Evolutionary conservation across 164 flowering plant species (phyloP).

Genomic region (Vitis cinerea): DNA sequence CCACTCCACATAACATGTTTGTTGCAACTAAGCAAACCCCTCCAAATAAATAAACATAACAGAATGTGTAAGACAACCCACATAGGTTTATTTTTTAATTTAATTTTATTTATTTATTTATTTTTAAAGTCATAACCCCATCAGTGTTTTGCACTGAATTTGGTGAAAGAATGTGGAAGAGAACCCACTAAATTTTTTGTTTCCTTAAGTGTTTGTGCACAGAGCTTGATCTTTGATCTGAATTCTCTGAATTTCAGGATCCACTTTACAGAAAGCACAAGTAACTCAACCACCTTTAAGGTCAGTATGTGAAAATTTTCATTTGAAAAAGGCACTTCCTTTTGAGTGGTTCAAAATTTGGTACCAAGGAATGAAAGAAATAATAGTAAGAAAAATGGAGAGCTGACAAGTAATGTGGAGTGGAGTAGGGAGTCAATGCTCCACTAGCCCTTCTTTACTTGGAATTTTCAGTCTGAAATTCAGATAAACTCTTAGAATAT

Average conservation of each 20-base stretch:
- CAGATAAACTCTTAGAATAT: not conserved
- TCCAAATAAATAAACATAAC: not conserved
- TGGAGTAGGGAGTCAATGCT: slow-evolving; percentile 9
- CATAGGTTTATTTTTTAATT: not conserved
- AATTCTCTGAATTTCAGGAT: not conserved
- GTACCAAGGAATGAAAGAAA: not conserved
- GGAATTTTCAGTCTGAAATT: not conserved
- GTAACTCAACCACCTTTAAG: too few relatives aligned
- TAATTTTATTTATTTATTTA: not conserved
- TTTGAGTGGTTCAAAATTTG: too few relatives aligned
- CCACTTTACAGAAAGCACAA: too few relatives aligned
- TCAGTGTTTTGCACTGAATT: not conserved
- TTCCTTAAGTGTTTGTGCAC: not conserved
- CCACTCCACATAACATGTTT: slow-evolving; percentile 35
- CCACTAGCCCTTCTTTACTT: not conserved
- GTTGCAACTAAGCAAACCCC: slow-evolving; percentile 27
- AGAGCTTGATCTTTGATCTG: not conserved
- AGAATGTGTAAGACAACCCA: not conserved
- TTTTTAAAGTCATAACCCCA: not conserved
- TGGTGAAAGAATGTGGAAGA: not conserved
- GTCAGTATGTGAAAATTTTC: too few relatives aligned
- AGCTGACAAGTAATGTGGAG: not conserved
- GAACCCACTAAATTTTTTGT: not conserved
- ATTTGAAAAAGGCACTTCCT: too few relatives aligned
- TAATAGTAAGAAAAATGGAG: not conserved